Base-by-base conservation (phyloP, 2,329 filamentous ascomycete genomes). In the Parastagonospora avenae region DNA sequence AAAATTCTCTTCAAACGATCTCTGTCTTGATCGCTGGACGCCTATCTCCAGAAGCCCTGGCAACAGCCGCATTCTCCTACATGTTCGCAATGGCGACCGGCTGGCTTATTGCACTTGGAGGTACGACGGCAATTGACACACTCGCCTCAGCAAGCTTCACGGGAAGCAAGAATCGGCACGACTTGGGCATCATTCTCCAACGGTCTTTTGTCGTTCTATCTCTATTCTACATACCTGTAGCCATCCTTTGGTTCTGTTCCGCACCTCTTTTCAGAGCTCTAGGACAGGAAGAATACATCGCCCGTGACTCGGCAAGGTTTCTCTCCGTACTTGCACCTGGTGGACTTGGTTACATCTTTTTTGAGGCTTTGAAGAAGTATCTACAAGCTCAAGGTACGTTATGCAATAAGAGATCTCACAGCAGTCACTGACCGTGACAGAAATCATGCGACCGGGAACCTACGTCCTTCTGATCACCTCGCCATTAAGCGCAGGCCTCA, bases 41-140 rank as follows among this genome's bases (percentile, higher is more conserved):
- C 2, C 77, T 91, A 0, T 92, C 89, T 0, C 87, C 91, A 1
- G 88, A 94, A 71, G 86, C 91, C 1, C 77, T 96, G 6, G 90
- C 91, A 0, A 90, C 88, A 0, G 88, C 90, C 1, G 91, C 91
- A 0, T 96, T 96, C 66, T 90, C 89, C 2, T 93, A 94, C 77
- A 96, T 96, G 91, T 96, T 96, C 62, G 91, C 91, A 47, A 92
- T 93, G 89, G 86, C 89, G 16, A 91, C 90, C 1, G 91, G 87
- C 0, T 95, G 91, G 91, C 82, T 96, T 32, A 89, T 96, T 52
- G 91, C 87, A 0, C 82, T 96, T 4, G 91, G 91, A 27, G 91
- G 91, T 7, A 92, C 90, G 0, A 96, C 90, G 1, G 91, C 91
- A 0, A 81, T 96, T 37, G 91, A 96, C 70, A 96, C 91, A 0